Percentiles rank a stretch among this genome's conserved stretches.
phyloP scores from a whole-genome alignment of 129 eudicot genomes.

The Lactuca saligna region DNA sequence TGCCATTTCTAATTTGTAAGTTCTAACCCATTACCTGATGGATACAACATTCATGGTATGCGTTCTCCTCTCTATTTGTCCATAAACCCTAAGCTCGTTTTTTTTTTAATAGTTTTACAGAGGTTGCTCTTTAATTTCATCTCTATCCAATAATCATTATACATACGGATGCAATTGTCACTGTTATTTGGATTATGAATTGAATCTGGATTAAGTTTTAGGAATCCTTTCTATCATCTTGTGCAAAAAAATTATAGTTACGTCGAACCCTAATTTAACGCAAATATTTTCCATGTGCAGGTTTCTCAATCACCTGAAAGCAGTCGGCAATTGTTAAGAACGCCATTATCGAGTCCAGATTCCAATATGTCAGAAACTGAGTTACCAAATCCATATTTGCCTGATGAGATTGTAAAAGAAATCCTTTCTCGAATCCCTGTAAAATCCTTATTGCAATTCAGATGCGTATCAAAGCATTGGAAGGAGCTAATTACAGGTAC shows the following conservation, averaged over 20 bases:
- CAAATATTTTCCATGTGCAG: constrained; percentile 10
- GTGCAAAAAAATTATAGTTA: not conserved
- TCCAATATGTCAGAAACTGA: constrained; percentile 28
- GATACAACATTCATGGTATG: constrained; percentile 18
- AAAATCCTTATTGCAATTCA: constrained; percentile 38
- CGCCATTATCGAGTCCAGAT: not conserved
- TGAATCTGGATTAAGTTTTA: not conserved
- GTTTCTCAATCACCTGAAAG: constrained; percentile 28
- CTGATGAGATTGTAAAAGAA: constrained; percentile 34
- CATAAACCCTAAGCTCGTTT: not conserved
- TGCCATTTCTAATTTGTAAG: not conserved
- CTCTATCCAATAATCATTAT: not conserved
- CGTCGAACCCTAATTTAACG: constrained; percentile 1
- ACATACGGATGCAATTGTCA: not conserved
- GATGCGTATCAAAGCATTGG: constrained; percentile 41
- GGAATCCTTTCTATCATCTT: not conserved
- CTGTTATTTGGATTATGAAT: not conserved
- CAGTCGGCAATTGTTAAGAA: constrained; percentile 1
- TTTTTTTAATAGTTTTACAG: too few relatives aligned
- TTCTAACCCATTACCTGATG: not conserved
- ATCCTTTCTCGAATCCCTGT: constrained; percentile 42
- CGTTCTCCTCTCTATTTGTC: not conserved
- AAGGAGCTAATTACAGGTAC: constrained; percentile 26
- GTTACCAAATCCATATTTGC: constrained; percentile 17
- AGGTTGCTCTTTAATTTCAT: constrained; percentile 2